Base-by-base conservation (phyloP, 169 alveolate genomes). In the Plasmodium billcollinsi region DNA sequence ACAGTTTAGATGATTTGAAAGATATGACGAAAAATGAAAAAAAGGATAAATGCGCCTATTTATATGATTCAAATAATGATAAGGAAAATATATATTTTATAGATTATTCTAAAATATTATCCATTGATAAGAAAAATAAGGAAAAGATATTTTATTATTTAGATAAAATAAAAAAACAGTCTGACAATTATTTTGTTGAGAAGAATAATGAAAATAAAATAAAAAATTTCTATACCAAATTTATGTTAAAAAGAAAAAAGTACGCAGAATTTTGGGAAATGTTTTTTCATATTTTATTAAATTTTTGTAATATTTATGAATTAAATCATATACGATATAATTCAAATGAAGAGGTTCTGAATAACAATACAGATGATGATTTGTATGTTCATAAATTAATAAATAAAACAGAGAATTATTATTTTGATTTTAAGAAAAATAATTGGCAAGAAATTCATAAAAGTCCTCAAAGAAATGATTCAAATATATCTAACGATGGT, bases 251-350 rank as follows among this genome's bases (percentile, higher is more conserved):
- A 18, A 83, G 74, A 58, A 83, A 83, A 58, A 83, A 52, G 54
- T 83, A 83, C 59, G 21, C 39, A 43, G 47, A 61, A 7, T 83
- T 83, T 83, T 83, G 91, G 91, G 74, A 83, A 39, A 47, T 83
- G 18, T 69, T 83, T 71, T 83, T 83, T 69, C 91, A 83, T 50
- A 33, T 83, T 43, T 39, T 83, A 65, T 70, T 83, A 54, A 83
- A 83, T 50, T 83, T 83, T 83, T 83, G 91, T 73, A 83, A 83
- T 83, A 66, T 83, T 4, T 83, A 83, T 24, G 91, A 83, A 70
- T 56, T 83, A 50, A 71, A 63, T 50, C 24, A 47, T 66, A 15
- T 83, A 20, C 49, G 59, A 15, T 70, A 54, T 73, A 83, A 83
- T 73, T 58, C 70, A 11, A 83, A 54, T 59, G 91, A 71, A 2